Evolutionary conservation across 2,329 filamentous ascomycete species (phyloP).

Genomic region (Delphinella strobiligena): DNA sequence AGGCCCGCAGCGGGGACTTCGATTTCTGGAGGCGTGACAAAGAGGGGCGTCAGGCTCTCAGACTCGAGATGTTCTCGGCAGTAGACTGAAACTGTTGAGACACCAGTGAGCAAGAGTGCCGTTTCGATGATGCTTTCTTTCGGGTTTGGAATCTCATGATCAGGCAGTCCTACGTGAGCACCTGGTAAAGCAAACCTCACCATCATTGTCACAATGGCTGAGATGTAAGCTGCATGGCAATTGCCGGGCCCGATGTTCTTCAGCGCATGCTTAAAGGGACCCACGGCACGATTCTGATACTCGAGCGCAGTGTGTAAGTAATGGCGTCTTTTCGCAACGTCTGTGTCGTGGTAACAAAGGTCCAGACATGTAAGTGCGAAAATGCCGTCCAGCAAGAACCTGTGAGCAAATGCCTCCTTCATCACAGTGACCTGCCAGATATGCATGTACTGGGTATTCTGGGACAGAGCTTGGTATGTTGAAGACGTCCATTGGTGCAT

Average conservation of each 20-base stretch:
- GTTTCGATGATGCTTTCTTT: not conserved
- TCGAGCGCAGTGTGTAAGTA: not conserved
- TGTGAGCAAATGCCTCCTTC: not conserved
- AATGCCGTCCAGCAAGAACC: not conserved
- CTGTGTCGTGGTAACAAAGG: not conserved
- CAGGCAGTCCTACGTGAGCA: not conserved
- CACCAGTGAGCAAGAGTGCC: not conserved
- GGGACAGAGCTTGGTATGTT: not conserved
- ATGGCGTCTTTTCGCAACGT: not conserved
- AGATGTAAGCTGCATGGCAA: constrained; percentile 1
- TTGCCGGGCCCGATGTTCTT: not conserved
- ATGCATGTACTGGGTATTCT: not conserved
- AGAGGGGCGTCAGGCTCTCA: not conserved
- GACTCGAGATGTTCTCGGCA: not conserved
- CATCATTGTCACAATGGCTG: constrained; percentile 1
- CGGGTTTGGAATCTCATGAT: not conserved
- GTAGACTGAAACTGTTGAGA: not conserved
- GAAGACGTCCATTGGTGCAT: not conserved
- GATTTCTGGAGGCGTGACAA: not conserved
- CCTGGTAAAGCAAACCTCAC: not conserved
- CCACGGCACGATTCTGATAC: constrained; percentile 1
- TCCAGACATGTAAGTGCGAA: not conserved
- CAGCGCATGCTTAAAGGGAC: not conserved
- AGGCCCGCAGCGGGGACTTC: not conserved
- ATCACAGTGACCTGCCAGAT: not conserved